A percentile compares a stretch with the other conserved stretches of the same genome.
These are phyloP conservation scores for Nemania bipapillata DNA, from an alignment of 2,329 filamentous ascomycete genomes.

Conservation along the genomic window DNA sequence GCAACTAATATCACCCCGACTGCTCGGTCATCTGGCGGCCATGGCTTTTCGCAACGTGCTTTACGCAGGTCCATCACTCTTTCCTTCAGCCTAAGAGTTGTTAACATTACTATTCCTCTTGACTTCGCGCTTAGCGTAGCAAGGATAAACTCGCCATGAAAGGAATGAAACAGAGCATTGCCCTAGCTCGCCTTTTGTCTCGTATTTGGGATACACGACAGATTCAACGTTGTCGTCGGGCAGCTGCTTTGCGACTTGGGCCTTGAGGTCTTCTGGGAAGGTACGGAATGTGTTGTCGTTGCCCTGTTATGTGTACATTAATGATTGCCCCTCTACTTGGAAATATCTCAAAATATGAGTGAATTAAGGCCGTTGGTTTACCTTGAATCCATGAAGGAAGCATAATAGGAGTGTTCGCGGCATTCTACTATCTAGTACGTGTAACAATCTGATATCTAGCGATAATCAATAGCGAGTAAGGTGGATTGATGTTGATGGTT, in stretches of 20 bases:
- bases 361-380: slow-evolving; percentile 38
- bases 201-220: slow-evolving; percentile 76
- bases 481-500: neutral
- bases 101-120: slow-evolving; percentile 8
- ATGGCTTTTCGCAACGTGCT: slow-evolving; percentile 74
- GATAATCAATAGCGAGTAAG: neutral
- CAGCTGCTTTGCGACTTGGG: slow-evolving; percentile 66
- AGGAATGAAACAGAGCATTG: slow-evolving; percentile 60
- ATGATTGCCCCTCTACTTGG: neutral
- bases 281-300: slow-evolving; percentile 74
- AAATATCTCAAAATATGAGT: neutral
- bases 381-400: slow-evolving; percentile 82
- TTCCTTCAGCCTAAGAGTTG: slow-evolving; percentile 73
- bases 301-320: slow-evolving; percentile 58
- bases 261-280: slow-evolving; percentile 72
- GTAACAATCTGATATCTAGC: neutral
- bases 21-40: slow-evolving; percentile 81
- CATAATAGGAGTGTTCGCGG: slow-evolving; percentile 72
- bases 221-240: slow-evolving; percentile 70
- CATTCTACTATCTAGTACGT: slow-evolving; percentile 47
- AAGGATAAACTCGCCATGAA: slow-evolving; percentile 58
- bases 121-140: neutral
- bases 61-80: slow-evolving; percentile 82
- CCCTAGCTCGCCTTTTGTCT: slow-evolving; percentile 75
- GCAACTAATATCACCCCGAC: slow-evolving; percentile 83